These are phyloP conservation scores for Thelonectria olida DNA, from an alignment of 2,329 filamentous ascomycete species.

Conservation along the genomic window DNA sequence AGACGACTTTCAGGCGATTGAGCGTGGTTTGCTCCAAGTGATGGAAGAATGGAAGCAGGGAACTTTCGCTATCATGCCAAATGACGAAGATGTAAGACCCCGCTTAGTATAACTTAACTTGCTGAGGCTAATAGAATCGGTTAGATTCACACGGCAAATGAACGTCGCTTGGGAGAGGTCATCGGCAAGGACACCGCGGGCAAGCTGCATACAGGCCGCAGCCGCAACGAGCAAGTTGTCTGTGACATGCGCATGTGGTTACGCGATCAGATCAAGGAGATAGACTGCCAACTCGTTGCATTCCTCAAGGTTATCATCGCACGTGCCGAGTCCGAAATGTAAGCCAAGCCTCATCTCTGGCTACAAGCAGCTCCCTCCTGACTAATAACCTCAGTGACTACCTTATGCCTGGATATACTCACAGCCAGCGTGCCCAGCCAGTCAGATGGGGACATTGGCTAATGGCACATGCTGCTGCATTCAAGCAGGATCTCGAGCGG, in stretches of 20 bases:
- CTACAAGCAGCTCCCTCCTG: neutral
- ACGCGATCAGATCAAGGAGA: slow-evolving; percentile 35
- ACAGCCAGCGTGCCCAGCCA: slow-evolving; percentile 79
- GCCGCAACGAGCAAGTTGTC: slow-evolving; percentile 78
- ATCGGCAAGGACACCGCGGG: slow-evolving; percentile 76
- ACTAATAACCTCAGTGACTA: slow-evolving; percentile 63
- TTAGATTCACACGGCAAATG: slow-evolving; percentile 61
- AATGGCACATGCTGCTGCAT: slow-evolving; percentile 76
- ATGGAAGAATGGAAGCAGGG: slow-evolving; percentile 62
- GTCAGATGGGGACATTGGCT: slow-evolving; percentile 87
- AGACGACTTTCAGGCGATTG: slow-evolving; percentile 78
- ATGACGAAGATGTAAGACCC: slow-evolving; percentile 56
- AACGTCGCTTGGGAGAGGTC: slow-evolving; percentile 70
- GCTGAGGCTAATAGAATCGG: slow-evolving; percentile 12
- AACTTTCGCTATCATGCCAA: slow-evolving; percentile 60
- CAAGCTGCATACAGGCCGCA: slow-evolving; percentile 76
- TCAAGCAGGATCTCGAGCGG: slow-evolving; percentile 79
- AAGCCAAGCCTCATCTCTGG: neutral
- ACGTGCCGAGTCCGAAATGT: slow-evolving; percentile 46
- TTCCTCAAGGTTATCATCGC: slow-evolving; percentile 36
- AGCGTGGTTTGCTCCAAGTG: slow-evolving; percentile 71
- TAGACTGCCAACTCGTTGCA: slow-evolving; percentile 36
- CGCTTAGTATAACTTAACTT: neutral
- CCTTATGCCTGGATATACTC: slow-evolving; percentile 87
- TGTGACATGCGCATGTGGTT: slow-evolving; percentile 77